Evolutionary conservation across 805 yeast genomes (phyloP).

Genomic region (Metschnikowia corniflorae): DNA sequence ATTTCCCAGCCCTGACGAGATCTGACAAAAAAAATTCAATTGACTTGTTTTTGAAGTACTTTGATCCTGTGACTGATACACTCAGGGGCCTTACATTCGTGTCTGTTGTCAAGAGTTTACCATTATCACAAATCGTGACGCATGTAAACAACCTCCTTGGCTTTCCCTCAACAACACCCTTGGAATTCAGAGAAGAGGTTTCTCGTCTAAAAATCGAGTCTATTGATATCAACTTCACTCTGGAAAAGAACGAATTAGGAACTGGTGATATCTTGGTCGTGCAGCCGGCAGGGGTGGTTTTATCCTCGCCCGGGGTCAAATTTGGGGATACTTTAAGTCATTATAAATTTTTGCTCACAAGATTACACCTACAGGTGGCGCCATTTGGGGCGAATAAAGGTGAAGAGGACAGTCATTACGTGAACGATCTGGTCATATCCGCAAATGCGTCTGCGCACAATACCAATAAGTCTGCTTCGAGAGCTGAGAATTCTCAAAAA

Average conservation of each 20-base stretch:
- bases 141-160: conserved; percentile 41
- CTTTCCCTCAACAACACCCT: conserved; percentile 28
- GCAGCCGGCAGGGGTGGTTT: conserved; percentile 23
- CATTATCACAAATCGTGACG: conserved; percentile 39
- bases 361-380: conserved; percentile 56
- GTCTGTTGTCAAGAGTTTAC: conserved; percentile 47
- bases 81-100: conserved; percentile 67
- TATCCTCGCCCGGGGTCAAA: conserved; percentile 12
- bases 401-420: conserved; percentile 49
- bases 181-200: conserved; percentile 58
- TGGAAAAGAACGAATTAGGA: conserved; percentile 54
- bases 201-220: conserved; percentile 50
- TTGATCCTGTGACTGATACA: conserved; percentile 52
- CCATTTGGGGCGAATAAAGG: conserved; percentile 49
- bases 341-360: conserved; percentile 53
- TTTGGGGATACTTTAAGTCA: conserved; percentile 38
- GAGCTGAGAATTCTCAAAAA: conserved; percentile 21
- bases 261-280: conserved; percentile 64
- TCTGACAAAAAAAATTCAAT: conserved; percentile 21
- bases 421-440: conserved; percentile 21
- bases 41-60: conserved; percentile 56
- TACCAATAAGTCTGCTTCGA: conserved; percentile 16
- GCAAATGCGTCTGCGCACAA: conserved; percentile 14
- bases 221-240: conserved; percentile 38
- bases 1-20: conserved; percentile 11